phyloP scores from a whole-genome alignment of 805 yeast genomes.

The Candida sithepensis region DNA sequence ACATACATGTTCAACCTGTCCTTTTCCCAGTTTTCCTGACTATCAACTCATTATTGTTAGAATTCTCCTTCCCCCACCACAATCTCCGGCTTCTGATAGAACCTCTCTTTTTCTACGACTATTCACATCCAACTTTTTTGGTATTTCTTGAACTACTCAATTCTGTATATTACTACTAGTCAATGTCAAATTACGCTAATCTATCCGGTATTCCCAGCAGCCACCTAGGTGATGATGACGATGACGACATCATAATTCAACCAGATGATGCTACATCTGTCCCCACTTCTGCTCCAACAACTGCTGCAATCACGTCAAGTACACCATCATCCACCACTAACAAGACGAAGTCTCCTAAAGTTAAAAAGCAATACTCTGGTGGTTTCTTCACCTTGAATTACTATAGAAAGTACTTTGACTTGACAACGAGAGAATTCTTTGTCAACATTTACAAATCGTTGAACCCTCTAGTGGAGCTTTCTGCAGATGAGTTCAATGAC shows the following conservation, averaged over 20 bases:
- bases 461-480: slow-evolving; percentile 45
- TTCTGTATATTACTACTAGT: not conserved
- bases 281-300: not conserved
- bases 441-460: slow-evolving; percentile 50
- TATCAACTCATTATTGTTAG: too few relatives aligned
- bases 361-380: slow-evolving; percentile 33
- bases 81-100: too few relatives aligned
- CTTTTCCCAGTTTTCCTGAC: too few relatives aligned
- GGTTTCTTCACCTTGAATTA: slow-evolving; percentile 54
- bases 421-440: slow-evolving; percentile 61
- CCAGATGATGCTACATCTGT: slow-evolving; percentile 15
- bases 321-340: not conserved
- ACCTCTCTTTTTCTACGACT: slow-evolving; percentile 3
- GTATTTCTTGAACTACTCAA: too few relatives aligned
- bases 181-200: not conserved
- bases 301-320: not conserved
- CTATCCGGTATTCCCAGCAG: not conserved
- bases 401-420: slow-evolving; percentile 65
- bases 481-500: slow-evolving; percentile 37
- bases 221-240: slow-evolving; percentile 9
- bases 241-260: slow-evolving; percentile 22
- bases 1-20: too few relatives aligned
- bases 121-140: slow-evolving; percentile 3
- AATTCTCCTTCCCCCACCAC: too few relatives aligned
- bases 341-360: not conserved